Evolutionary conservation across 768 basidiomycete genomes (phyloP).

Genomic region (Lactarius psammicola): DNA sequence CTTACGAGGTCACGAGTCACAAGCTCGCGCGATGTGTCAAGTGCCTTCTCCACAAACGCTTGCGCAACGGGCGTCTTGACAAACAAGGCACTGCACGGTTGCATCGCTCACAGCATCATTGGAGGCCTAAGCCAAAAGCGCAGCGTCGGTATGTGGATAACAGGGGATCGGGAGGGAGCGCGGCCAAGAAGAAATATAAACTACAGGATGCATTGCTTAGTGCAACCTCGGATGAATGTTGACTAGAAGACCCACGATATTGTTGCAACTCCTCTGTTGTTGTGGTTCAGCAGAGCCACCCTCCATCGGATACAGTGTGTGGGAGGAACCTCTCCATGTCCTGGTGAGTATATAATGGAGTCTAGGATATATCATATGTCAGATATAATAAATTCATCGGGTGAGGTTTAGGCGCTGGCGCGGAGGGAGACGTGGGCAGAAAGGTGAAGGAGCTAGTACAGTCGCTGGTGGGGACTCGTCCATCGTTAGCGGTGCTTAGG

Average conservation of each 20-base stretch:
- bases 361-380: not conserved
- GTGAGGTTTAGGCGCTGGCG: not conserved
- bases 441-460: not conserved
- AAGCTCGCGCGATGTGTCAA: slow-evolving; percentile 46
- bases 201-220: slow-evolving; percentile 32
- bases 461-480: not conserved
- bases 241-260: slow-evolving; percentile 47
- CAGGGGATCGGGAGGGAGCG: slow-evolving; percentile 49
- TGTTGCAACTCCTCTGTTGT: slow-evolving; percentile 51
- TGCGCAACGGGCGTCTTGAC: slow-evolving; percentile 48
- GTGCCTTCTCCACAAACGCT: slow-evolving; percentile 48
- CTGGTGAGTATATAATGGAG: slow-evolving; percentile 15
- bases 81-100: slow-evolving; percentile 60
- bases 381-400: not conserved
- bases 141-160: slow-evolving; percentile 57
- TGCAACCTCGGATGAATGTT: slow-evolving; percentile 12
- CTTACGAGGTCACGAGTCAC: slow-evolving; percentile 58
- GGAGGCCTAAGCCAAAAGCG: slow-evolving; percentile 47
- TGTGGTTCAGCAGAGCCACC: slow-evolving; percentile 30
- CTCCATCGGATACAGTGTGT: slow-evolving; percentile 3
- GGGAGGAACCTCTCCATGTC: slow-evolving; percentile 5
- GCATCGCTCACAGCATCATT: slow-evolving; percentile 54
- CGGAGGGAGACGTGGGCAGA: not conserved
- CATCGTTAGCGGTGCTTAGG: not conserved
- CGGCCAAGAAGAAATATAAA: slow-evolving; percentile 53